Conservation (phyloP, 73 alveolate species). For the Blepharisma stoltei region DNA sequence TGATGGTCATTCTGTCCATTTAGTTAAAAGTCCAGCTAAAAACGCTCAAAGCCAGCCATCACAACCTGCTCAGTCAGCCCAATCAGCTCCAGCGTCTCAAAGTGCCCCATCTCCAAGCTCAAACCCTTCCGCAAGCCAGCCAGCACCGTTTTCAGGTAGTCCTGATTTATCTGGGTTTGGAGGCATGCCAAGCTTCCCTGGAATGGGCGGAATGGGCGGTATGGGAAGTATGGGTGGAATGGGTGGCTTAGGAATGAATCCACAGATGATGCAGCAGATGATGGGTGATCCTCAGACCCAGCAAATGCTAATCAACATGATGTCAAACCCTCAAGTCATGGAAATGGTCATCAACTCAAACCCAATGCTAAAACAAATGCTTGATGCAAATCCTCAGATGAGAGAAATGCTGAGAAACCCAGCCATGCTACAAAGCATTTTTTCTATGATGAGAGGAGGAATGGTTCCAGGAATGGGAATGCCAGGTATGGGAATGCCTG, state of each 20-base stretch:
- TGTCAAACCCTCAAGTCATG: not conserved
- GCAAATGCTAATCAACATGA: not conserved
- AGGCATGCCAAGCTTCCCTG: not conserved
- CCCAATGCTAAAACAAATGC: not conserved
- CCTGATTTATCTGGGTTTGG: no score
- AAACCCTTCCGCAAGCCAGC: not conserved
- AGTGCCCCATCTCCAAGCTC: not conserved
- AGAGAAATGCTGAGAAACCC: slow-evolving; percentile 27
- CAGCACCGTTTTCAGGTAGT: no score
- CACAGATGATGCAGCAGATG: not conserved
- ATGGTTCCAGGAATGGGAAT: slow-evolving; percentile 19
- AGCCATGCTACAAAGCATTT: not conserved
- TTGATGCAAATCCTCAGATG: slow-evolving; percentile 10
- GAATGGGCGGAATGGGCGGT: not conserved
- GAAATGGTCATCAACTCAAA: slow-evolving; percentile 10
- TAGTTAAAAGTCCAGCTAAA: not conserved
- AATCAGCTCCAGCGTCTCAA: not conserved
- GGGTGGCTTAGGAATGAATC: not conserved
- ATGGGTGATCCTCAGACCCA: not conserved
- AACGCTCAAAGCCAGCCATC: not conserved
- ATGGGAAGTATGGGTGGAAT: slow-evolving; percentile 12
- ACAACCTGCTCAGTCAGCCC: not conserved
- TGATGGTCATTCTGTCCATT: slow-evolving; percentile 8
- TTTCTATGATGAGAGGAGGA: not conserved
- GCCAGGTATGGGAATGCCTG: slow-evolving; percentile 32